Conservation (phyloP, 257 asterid genomes). For the Nicotiana paniculata region DNA sequence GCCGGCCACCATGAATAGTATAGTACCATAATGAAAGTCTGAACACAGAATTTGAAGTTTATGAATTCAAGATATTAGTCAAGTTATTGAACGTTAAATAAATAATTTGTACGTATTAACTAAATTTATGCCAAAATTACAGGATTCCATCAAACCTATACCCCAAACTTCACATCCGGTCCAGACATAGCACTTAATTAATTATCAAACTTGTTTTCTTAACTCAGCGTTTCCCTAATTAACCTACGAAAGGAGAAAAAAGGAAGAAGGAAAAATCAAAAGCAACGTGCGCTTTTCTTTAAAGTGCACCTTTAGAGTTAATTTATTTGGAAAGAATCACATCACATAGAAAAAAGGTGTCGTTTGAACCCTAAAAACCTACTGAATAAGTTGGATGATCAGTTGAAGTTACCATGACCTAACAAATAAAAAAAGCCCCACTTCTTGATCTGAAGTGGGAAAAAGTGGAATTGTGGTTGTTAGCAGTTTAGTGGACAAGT, state of each 20-base stretch:
- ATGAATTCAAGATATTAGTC: no score
- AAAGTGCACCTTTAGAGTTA: neutral
- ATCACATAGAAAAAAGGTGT: no score
- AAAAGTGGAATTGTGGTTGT: neutral
- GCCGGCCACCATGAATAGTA: neutral
- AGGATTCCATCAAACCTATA: no score
- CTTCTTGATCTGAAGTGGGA: neutral
- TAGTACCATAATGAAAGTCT: no score
- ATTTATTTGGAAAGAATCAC: neutral
- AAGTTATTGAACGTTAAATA: no score
- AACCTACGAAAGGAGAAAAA: neutral
- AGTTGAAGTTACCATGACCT: neutral
- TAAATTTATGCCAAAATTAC: no score
- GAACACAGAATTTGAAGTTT: no score
- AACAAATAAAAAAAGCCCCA: neutral
- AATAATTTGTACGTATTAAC: no score
- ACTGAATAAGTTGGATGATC: neutral
- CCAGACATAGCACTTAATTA: neutral
- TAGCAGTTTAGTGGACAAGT: constrained; percentile 18
- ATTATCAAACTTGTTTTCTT: neutral
- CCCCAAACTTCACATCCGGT: no score
- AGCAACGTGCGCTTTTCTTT: neutral
- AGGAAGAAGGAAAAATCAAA: neutral
- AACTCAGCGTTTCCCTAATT: neutral
- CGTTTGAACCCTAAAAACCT: neutral